A percentile compares a stretch with the other conserved stretches of the same genome.
phyloP scores from a whole-genome alignment of 352 stramenopile species.

The Globisporangium sylvaticum region DNA sequence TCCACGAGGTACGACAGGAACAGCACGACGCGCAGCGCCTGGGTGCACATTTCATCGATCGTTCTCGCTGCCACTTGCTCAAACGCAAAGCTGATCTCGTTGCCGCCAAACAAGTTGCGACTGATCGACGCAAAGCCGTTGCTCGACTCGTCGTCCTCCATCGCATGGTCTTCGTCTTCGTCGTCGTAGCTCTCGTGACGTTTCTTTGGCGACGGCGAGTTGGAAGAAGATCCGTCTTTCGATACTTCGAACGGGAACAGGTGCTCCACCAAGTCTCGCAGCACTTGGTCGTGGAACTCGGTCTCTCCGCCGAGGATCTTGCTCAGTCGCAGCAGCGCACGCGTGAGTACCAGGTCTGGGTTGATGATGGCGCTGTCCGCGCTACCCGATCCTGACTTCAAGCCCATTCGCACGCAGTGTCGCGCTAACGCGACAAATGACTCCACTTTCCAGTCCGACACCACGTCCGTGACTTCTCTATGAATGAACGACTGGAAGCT shows the following conservation, averaged over 20 bases:
- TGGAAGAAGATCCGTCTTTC: slow-evolving; percentile 19
- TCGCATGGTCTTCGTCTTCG: slow-evolving; percentile 31
- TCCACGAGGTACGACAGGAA: slow-evolving; percentile 64
- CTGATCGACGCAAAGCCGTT: slow-evolving; percentile 16
- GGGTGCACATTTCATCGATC: slow-evolving; percentile 60
- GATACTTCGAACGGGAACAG: slow-evolving; percentile 47
- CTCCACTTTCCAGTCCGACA: slow-evolving; percentile 60
- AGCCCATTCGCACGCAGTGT: slow-evolving; percentile 51
- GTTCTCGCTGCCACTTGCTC: slow-evolving; percentile 53
- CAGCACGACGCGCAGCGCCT: slow-evolving; percentile 59
- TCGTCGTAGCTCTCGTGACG: slow-evolving; percentile 20
- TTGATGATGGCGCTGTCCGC: slow-evolving; percentile 8
- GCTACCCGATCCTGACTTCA: slow-evolving; percentile 17
- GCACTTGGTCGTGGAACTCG: slow-evolving; percentile 49
- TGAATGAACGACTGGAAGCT: slow-evolving; percentile 60
- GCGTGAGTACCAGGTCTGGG: slow-evolving; percentile 46
- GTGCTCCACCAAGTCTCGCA: slow-evolving; percentile 53
- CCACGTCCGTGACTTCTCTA: slow-evolving; percentile 51
- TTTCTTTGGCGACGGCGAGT: slow-evolving; percentile 22
- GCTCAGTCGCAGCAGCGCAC: slow-evolving; percentile 52
- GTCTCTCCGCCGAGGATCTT: slow-evolving; percentile 46
- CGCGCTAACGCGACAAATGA: slow-evolving; percentile 62
- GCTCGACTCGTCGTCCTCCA: slow-evolving; percentile 20
- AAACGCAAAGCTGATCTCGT: slow-evolving; percentile 57
- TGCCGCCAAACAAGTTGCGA: slow-evolving; percentile 36